phyloP scores from a whole-genome alignment of 148 eudicot genomes.

The Fagopyrum homotropicum region DNA sequence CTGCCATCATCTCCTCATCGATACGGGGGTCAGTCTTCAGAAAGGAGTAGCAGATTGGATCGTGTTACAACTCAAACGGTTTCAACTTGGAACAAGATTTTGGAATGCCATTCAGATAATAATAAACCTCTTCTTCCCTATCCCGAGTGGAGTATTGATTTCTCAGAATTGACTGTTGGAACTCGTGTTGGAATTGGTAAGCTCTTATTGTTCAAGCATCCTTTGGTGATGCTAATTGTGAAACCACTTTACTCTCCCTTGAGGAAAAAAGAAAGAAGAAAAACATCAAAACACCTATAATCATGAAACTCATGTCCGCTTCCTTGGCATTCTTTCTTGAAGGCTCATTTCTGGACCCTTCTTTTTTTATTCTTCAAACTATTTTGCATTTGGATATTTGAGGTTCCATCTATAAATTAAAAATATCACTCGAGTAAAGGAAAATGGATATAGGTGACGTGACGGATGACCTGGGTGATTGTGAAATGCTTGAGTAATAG shows the following conservation, averaged over 20 bases:
- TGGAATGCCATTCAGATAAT: slow-evolving; percentile 59
- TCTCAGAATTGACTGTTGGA: slow-evolving; percentile 79
- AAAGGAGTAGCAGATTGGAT: slow-evolving; percentile 30
- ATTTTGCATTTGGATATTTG: neutral
- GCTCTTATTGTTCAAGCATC: slow-evolving; percentile 2
- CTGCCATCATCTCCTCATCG: slow-evolving; percentile 93
- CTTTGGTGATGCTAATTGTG: neutral
- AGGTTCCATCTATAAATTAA: neutral
- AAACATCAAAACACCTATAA: neutral
- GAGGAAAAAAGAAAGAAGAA: neutral
- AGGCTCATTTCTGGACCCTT: neutral
- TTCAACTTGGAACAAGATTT: slow-evolving; percentile 65
- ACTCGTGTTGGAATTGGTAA: slow-evolving; percentile 99
- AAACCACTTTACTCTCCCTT: neutral
- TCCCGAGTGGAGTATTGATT: slow-evolving; percentile 95
- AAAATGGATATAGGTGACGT: neutral
- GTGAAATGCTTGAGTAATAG: neutral
- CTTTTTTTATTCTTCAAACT: neutral
- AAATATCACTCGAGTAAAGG: neutral
- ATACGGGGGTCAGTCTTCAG: slow-evolving; percentile 43
- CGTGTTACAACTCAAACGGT: slow-evolving; percentile 42
- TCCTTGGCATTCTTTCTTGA: neutral
- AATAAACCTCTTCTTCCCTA: slow-evolving; percentile 73
- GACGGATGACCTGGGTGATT: neutral
- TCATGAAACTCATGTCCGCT: neutral